Base-by-base conservation (phyloP, 495 filamentous ascomycete genomes). In the Immersiella caudata region DNA sequence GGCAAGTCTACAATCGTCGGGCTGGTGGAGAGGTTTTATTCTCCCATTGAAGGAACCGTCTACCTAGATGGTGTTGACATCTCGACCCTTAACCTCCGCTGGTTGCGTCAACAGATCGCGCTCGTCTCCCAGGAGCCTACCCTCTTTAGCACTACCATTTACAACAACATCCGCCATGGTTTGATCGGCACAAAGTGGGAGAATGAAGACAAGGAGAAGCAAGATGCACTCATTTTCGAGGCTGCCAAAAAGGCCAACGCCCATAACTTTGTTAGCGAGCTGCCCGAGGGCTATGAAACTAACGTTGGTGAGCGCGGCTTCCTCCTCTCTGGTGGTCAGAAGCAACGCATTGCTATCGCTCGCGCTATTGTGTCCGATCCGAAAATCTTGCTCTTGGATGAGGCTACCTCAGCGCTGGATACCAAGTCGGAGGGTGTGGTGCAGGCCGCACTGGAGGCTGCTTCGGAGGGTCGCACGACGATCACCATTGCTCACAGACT, bases 221-320 rank as follows among this genome's bases (percentile, higher is more conserved):
- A 91, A 65, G 81, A 76, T 58, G 87, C 92, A 36, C 83, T 91
- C 14, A 87, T 97, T 26, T 82, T 88, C 61, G 86, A 93, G 27
- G 94, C 95, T 26, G 91, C 94, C 18, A 90, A 88, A 72, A 96
- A 91, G 87, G 89, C 95, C 36, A 97, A 97, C 73, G 94, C 94
- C 2, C 93, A 97, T 71, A 93, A 94, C 64, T 98, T 98, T 74
- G 88, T 99, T 71, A 86, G 78, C 16, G 79, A 81, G n/a, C 81
- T 98, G 5, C 94, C 95, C 0, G 91, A 97, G 75, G 89, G 90
- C 1, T 97, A 97, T 73, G 88, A 97, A 71, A 98, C 95, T 0
- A 91, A 96, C 68, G 95, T 99, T 60, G 95, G 95, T 62, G 94
- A 98, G 77, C 90, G 95, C 54, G 95, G 95, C 14, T 96, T 96